Base-by-base conservation (phyloP, 305 asterid genomes). In the Fraxinus sp. region DNA sequence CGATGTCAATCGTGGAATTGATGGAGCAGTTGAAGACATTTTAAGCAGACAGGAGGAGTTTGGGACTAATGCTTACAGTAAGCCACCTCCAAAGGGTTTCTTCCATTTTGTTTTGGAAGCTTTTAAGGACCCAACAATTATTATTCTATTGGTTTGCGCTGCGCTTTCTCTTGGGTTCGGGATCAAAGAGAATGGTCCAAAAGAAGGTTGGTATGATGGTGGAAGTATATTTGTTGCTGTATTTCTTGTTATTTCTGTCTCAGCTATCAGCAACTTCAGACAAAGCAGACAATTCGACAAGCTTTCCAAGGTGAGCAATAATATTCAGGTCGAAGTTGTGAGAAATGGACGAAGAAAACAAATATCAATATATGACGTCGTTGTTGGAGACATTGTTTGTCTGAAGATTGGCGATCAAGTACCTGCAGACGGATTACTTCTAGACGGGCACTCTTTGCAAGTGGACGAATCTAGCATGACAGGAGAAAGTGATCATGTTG, bases 201-300 rank as follows among this genome's bases (percentile, higher is more conserved):
- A 82, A 84, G 85, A 90, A 46, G 90, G 90, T 6, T 88, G 89
- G 91, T 85, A 86, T 39, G 91, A 87, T 66, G 90, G 93, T 13
- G 90, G 86, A 3, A 87, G 89, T 77, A 86, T 84, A 57, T 62
- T 88, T 36, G 64, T 87, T 62, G 87, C 85, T 75, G 86, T 86
- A 16, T 33, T 82, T 70, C 78, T 90, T 3, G 88, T 86, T 13
- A 80, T 86, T 41, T 85, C 79, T 35, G 85, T 85, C 6, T 72
- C 86, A 2, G 83, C 88, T 1, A 41, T 74, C 20, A 85, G 86
- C 36, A 80, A 85, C 73, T 82, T 84, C 41, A 76, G 75, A 64
- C 87, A 87, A 39, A 46, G 79, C 75, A 85, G 84, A 10, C 86
- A 76, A 79, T 81, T 83, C 22, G n/a, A 41, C 35, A 78, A 84